Conservation (phyloP, 2,329 filamentous ascomycete genomes). For the Aspergillus brasiliensis region DNA sequence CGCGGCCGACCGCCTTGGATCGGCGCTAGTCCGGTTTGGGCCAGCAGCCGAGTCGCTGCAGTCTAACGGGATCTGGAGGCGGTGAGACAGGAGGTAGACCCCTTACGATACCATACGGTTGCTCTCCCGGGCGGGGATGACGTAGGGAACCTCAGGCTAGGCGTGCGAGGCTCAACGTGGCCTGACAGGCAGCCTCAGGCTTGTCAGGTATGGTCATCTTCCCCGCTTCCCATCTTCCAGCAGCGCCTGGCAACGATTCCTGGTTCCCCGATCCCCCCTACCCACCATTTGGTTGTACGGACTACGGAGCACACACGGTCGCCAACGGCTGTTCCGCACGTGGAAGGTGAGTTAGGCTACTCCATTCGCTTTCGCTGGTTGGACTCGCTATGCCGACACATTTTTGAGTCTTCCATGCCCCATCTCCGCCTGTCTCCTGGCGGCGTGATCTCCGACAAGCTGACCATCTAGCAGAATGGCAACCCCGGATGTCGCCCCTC, state of each 20-base stretch:
- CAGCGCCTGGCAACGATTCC: neutral
- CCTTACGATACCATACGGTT: neutral
- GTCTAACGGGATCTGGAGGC: slow-evolving; percentile 13
- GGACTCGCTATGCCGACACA: slow-evolving; percentile 1
- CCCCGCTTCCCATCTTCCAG: slow-evolving; percentile 26
- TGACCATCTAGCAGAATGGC: slow-evolving; percentile 60
- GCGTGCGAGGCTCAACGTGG: slow-evolving; percentile 13
- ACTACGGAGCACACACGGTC: slow-evolving; percentile 4
- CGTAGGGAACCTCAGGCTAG: slow-evolving; percentile 1
- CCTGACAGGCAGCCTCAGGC: slow-evolving; percentile 15
- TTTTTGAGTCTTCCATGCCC: slow-evolving; percentile 1
- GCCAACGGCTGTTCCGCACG: neutral
- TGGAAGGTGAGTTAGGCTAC: slow-evolving; percentile 7
- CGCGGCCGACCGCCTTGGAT: slow-evolving; percentile 7
- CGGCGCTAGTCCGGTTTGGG: slow-evolving; percentile 18
- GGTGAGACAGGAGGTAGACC: slow-evolving; percentile 7
- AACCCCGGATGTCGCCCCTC: slow-evolving; percentile 78
- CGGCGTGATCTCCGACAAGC: slow-evolving; percentile 21
- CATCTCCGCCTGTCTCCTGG: slow-evolving; percentile 25
- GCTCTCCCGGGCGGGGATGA: slow-evolving; percentile 1
- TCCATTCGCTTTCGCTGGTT: neutral
- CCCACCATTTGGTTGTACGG: neutral
- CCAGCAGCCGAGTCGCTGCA: slow-evolving; percentile 1
- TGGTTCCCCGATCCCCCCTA: neutral
- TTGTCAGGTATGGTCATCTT: slow-evolving; percentile 34